Conservation (phyloP, 208 protist species). For the Angomonas deanei region DNA sequence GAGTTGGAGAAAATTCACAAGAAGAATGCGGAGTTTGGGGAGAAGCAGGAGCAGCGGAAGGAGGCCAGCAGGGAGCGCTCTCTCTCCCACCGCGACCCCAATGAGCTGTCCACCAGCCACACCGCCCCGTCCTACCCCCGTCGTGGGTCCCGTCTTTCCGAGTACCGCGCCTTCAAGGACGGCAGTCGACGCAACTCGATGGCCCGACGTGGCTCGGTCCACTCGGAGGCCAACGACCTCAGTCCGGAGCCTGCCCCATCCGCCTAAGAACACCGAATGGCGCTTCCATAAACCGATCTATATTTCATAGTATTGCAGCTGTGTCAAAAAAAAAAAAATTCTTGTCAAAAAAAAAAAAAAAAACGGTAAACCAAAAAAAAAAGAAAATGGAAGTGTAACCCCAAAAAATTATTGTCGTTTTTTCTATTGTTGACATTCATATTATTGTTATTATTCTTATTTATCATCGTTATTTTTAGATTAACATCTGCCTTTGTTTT, state of each 20-base stretch:
- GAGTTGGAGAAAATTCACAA: slow-evolving; percentile 17
- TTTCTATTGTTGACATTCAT: background rate
- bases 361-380: slow-evolving; percentile 1
- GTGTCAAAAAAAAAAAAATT: background rate
- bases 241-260: background rate
- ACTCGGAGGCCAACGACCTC: background rate
- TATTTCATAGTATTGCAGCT: background rate
- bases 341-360: no score
- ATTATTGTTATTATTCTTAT: background rate
- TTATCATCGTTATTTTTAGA: no score
- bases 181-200: background rate
- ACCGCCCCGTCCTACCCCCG: background rate
- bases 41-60: slow-evolving; percentile 3
- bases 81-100: background rate
- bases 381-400: background rate
- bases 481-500: slow-evolving; percentile 6
- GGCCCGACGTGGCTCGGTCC: background rate
- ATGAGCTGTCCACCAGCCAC: slow-evolving; percentile 1
- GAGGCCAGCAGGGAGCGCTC: slow-evolving; percentile 5
- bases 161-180: slow-evolving; percentile 1
- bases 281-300: background rate
- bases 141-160: background rate
- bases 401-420: background rate
- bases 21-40: background rate
- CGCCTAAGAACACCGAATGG: background rate